Evolutionary conservation across 177 flowering plant species (phyloP).

Genomic region (Vitis hybrid): DNA sequence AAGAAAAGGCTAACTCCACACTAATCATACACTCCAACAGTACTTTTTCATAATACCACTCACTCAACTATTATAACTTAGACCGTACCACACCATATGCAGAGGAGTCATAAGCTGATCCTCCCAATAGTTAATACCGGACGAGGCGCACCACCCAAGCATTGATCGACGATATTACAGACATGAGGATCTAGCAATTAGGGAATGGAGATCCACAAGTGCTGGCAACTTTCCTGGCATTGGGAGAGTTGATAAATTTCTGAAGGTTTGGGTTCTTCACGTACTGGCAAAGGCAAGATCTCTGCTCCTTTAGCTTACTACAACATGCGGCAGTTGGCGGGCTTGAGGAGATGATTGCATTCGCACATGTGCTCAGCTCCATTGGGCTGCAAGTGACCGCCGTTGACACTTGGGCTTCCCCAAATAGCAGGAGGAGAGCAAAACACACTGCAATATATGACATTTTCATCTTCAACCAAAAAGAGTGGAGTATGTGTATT

Average conservation of each 20-base stretch:
- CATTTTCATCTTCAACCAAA: constrained; percentile 1
- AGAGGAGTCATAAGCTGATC: no score
- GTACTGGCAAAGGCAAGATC: constrained; percentile 30
- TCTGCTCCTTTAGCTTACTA: constrained; percentile 25
- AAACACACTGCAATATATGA: not conserved
- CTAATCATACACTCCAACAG: no score
- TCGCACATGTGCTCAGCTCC: constrained; percentile 20
- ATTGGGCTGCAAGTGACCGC: constrained; percentile 22
- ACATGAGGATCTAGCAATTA: not conserved
- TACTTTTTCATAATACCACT: no score
- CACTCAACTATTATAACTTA: no score
- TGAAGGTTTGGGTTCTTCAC: constrained; percentile 17
- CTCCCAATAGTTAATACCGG: no score
- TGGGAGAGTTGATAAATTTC: constrained; percentile 22
- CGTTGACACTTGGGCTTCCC: constrained; percentile 2
- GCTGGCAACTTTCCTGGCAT: constrained; percentile 21
- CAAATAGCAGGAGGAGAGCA: constrained; percentile 8
- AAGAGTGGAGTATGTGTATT: not conserved
- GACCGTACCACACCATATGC: no score
- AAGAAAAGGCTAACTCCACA: no score
- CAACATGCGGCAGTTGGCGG: constrained; percentile 24
- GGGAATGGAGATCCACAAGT: constrained; percentile 18
- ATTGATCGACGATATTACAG: not conserved
- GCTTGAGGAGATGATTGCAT: constrained; percentile 15
- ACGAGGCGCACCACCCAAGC: no score